Evolutionary conservation across 768 basidiomycete species (phyloP), one percentile per base, ranked within the genome.

Genomic region (Tubosaeta sp.): DNA sequence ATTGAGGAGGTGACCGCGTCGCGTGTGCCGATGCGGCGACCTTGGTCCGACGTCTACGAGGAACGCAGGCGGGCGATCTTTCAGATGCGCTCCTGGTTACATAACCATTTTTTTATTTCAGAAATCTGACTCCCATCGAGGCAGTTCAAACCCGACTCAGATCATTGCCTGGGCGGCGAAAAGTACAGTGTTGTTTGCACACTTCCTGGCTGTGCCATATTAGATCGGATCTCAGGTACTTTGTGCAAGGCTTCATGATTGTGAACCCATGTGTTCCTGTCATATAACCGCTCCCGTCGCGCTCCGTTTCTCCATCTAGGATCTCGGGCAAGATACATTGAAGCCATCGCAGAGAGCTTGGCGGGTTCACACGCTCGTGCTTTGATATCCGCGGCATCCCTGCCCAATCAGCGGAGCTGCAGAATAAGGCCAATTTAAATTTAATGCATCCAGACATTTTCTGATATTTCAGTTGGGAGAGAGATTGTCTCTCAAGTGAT

Each of bases 21-120:
- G 46, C 51, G 54, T 63, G 62, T 31, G 43, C 39, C 62, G 61
- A 64, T 63, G 62, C 61, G 62, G 61, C 54, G 59, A 63, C 61
- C 59, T 61, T 40, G 35, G 25, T 7, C 45, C 39, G 30, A 42
- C 30, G 21, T 43, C 21, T 29, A 21, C 30, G 38, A 55, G 41
- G 47, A 48, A 52, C 29, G 22, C 22, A 27, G 48, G 36, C 44
- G 44, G 24, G 19, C 29, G 29, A 61, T 63, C 53, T 22, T 39
- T 43, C 30, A 39, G 31, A 34, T 18, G 21, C n/a, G 14, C 51
- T 50, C 41, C 43, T 9, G 22, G 47, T 60, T 54, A 63, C 61
- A 47, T 58, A 47, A 59, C 48, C 19, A 27, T 27, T 31, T 18
- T 6, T 39, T 18, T n/a, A 38, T 56, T 51, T 14, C 49, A 62